A percentile compares a stretch with the other conserved stretches of the same genome.
These are phyloP conservation scores for Arthrinium phaeospermum DNA, from an alignment of 2,329 filamentous ascomycete species.

Conservation along the genomic window DNA sequence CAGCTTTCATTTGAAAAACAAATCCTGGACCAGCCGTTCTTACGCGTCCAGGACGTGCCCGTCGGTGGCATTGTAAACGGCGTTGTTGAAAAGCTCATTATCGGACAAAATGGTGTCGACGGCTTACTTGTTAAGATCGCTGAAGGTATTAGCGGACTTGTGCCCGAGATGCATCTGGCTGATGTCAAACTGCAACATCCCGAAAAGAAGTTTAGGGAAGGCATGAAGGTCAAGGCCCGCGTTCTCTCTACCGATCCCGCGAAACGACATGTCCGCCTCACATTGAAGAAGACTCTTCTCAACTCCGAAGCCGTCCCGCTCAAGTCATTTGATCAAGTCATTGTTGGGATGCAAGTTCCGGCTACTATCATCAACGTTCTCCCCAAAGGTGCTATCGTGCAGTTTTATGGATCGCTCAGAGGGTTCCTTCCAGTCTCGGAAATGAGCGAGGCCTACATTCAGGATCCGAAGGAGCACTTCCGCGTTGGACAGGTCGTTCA, in stretches of 20 bases:
- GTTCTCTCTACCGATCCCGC: constrained; percentile 80
- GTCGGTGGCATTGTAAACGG: constrained; percentile 82
- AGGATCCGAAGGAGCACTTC: constrained; percentile 89
- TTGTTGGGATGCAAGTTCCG: constrained; percentile 76
- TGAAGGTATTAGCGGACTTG: constrained; percentile 87
- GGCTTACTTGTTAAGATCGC: constrained; percentile 84
- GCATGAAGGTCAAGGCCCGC: constrained; percentile 81
- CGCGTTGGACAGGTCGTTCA: constrained; percentile 88
- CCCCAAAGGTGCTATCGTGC: constrained; percentile 80
- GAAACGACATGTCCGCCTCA: constrained; percentile 82
- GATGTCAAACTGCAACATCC: constrained; percentile 89
- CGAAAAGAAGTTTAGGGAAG: constrained; percentile 94
- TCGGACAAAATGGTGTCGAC: constrained; percentile 77
- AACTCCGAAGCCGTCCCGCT: constrained; percentile 86
- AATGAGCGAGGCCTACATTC: constrained; percentile 97
- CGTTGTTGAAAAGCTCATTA: constrained; percentile 82
- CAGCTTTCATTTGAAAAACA: constrained; percentile 83
- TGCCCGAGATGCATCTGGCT: constrained; percentile 85
- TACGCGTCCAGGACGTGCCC: constrained; percentile 89
- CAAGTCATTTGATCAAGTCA: constrained; percentile 76
- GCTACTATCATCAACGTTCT: constrained; percentile 88
- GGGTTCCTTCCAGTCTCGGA: constrained; percentile 92
- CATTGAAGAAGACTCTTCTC: constrained; percentile 91
- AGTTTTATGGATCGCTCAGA: constrained; percentile 85
- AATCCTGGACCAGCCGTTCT: constrained; percentile 84